Evolutionary conservation across 768 basidiomycete species (phyloP).

Genomic region (Exsudoporus frostii): DNA sequence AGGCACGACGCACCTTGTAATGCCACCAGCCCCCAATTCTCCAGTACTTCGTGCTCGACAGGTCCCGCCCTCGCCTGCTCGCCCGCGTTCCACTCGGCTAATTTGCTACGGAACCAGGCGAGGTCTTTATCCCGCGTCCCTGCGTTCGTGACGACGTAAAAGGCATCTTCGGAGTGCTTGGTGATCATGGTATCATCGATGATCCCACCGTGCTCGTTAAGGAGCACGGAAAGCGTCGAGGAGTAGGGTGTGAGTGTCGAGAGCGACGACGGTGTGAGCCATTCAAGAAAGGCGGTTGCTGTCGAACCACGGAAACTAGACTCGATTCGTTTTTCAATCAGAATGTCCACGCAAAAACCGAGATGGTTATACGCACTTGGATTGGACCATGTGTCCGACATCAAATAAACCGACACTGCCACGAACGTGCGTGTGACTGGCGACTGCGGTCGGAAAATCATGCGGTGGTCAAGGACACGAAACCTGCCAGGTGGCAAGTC

Average conservation of each 20-base stretch:
- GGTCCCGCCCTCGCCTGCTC: slow-evolving; percentile 47
- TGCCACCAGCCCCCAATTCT: slow-evolving; percentile 85
- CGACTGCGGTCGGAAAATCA: slow-evolving; percentile 46
- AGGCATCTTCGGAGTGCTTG: slow-evolving; percentile 74
- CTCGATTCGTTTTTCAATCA: not conserved
- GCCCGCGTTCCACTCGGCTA: slow-evolving; percentile 76
- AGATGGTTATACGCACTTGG: slow-evolving; percentile 50
- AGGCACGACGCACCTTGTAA: slow-evolving; percentile 65
- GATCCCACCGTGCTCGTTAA: slow-evolving; percentile 90
- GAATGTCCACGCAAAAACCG: not conserved
- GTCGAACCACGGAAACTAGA: slow-evolving; percentile 78
- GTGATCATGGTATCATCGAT: slow-evolving; percentile 95
- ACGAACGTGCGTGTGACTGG: slow-evolving; percentile 88
- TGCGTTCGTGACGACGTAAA: slow-evolving; percentile 96
- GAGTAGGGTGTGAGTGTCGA: slow-evolving; percentile 61
- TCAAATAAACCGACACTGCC: slow-evolving; percentile 86
- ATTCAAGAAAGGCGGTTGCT: slow-evolving; percentile 78
- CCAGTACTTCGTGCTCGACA: slow-evolving; percentile 79
- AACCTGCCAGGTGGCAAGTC: not conserved
- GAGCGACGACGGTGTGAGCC: slow-evolving; percentile 85
- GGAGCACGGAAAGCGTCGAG: slow-evolving; percentile 83
- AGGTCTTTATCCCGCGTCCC: slow-evolving; percentile 81
- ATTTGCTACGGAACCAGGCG: slow-evolving; percentile 64
- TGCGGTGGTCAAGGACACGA: slow-evolving; percentile 11
- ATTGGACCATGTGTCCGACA: slow-evolving; percentile 98